These are phyloP conservation scores for Wickerhamiella siamensis DNA, from an alignment of 805 yeast genomes.

Conservation along the genomic window DNA sequence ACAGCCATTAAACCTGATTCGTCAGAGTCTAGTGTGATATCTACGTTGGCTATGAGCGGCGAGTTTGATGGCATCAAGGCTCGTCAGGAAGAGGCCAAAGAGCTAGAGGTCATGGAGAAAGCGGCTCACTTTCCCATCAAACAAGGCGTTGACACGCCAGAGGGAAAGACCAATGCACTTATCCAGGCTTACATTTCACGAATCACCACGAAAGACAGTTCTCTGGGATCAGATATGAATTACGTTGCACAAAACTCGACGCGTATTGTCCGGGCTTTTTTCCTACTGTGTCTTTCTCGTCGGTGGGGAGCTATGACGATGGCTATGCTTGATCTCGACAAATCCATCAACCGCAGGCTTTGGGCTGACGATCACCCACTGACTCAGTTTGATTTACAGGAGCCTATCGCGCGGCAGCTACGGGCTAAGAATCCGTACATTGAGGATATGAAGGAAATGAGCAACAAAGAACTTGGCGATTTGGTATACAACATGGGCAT, in stretches of 20 bases:
- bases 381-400: conserved; percentile 56
- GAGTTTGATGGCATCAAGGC: conserved; percentile 85
- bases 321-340: conserved; percentile 65
- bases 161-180: conserved; percentile 75
- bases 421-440: conserved; percentile 37
- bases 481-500: conserved; percentile 67
- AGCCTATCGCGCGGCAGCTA: conserved; percentile 40
- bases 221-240: conserved; percentile 71
- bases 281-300: conserved; percentile 72
- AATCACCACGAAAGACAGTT: conserved; percentile 57
- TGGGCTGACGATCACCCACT: conserved; percentile 92
- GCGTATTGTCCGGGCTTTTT: conserved; percentile 82
- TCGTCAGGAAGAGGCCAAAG: conserved; percentile 75
- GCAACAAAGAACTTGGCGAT: conserved; percentile 69
- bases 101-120: conserved; percentile 48
- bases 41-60: conserved; percentile 80
- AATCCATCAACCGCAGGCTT: conserved; percentile 64
- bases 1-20: conserved; percentile 71
- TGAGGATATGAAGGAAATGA: conserved; percentile 60
- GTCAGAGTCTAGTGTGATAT: conserved; percentile 79
- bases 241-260: conserved; percentile 94
- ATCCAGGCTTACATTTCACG: conserved; percentile 80
- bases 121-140: conserved; percentile 35
- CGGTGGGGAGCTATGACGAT: conserved; percentile 80
- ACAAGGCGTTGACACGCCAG: conserved; percentile 58